phyloP scores from a whole-genome alignment of 176 grass and related monocot species.

The Carex cristatella region DNA sequence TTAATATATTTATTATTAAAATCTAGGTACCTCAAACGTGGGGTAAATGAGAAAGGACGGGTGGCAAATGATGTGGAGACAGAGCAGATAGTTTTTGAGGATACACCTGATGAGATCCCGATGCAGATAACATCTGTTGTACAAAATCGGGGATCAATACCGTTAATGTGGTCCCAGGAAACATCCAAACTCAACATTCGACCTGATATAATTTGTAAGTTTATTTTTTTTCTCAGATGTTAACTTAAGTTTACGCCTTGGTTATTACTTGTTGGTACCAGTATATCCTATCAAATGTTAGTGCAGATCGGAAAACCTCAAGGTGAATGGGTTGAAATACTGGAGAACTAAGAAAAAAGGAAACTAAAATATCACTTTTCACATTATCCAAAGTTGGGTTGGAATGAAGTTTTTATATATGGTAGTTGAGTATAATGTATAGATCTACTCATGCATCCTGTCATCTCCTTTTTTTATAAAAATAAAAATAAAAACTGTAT shows the following conservation, averaged over 20 bases:
- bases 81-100: conserved; percentile 93
- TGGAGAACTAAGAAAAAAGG: background rate
- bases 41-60: conserved; percentile 94
- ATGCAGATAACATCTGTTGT: conserved; percentile 73
- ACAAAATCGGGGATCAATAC: conserved; percentile 96
- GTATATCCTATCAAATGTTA: background rate
- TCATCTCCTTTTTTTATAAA: background rate
- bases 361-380: background rate
- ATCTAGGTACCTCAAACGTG: conserved; percentile 83
- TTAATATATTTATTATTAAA: conserved; percentile 22
- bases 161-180: conserved; percentile 96
- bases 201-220: conserved; percentile 96
- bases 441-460: background rate
- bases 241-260: background rate
- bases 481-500: background rate
- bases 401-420: background rate
- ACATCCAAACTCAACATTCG: conserved; percentile 93
- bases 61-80: conserved; percentile 99
- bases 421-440: background rate
- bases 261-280: background rate
- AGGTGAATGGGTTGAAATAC: background rate
- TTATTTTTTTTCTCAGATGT: background rate
- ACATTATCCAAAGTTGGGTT: background rate
- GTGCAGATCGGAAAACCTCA: background rate
- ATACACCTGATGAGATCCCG: conserved; percentile 52